Conservation (phyloP, 1,139 yeast species). For the Scheffersomyces lignicola region DNA sequence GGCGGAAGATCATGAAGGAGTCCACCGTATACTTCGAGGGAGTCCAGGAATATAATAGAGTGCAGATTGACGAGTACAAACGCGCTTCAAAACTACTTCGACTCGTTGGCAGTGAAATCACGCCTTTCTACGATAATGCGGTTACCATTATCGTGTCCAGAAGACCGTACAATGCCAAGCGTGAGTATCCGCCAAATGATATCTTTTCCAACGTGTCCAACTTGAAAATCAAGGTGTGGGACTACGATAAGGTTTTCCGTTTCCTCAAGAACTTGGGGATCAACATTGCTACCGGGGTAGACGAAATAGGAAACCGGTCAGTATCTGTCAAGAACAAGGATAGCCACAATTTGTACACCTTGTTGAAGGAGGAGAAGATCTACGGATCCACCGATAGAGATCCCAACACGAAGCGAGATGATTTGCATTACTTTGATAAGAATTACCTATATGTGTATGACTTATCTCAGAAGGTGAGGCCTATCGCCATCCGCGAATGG, state of each 20-base stretch:
- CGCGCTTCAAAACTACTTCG: constrained; percentile 55
- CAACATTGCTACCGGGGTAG: constrained; percentile 19
- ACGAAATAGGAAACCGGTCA: constrained; percentile 10
- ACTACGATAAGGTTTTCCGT: constrained; percentile 78
- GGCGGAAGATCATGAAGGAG: constrained; percentile 75
- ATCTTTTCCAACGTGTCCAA: constrained; percentile 64
- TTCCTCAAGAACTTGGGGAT: constrained; percentile 74
- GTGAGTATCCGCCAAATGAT: constrained; percentile 50
- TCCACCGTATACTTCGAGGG: constrained; percentile 85
- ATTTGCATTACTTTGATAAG: constrained; percentile 72
- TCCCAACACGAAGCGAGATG: constrained; percentile 81
- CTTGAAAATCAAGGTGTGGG: constrained; percentile 79
- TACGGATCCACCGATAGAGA: constrained; percentile 90
- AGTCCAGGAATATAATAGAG: constrained; percentile 39
- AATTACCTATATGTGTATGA: constrained; percentile 79
- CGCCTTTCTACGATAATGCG: constrained; percentile 71
- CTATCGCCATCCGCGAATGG: constrained; percentile 86
- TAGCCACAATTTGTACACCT: constrained; percentile 57
- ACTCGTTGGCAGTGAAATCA: constrained; percentile 63
- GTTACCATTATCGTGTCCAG: constrained; percentile 86
- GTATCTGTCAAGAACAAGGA: constrained; percentile 3
- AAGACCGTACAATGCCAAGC: constrained; percentile 26
- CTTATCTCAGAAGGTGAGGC: constrained; percentile 73
- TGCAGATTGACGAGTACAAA: constrained; percentile 49
- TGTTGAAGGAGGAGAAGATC: constrained; percentile 80